Percentiles rank a stretch among this genome's conserved stretches.
Evolutionary conservation across 2,329 filamentous ascomycete genomes (phyloP).

Genomic region (Apiospora hydei): DNA sequence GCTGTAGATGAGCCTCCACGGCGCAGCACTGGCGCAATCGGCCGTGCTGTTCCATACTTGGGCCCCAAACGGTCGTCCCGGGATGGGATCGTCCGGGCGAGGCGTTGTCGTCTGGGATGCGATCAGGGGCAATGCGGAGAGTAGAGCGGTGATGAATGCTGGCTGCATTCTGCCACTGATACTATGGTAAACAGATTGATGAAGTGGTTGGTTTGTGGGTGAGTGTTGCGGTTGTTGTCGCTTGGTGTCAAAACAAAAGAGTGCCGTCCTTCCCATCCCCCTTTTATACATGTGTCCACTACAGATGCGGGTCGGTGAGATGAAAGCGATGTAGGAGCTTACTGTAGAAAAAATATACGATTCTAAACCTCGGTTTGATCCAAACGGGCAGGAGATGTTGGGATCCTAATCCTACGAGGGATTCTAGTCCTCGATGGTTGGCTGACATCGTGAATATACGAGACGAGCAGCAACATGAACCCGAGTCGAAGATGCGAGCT

Average conservation of each 20-base stretch:
- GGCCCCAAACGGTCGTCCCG: not conserved
- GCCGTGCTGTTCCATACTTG: not conserved
- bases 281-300: not conserved
- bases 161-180: not conserved
- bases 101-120: not conserved
- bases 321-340: not conserved
- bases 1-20: not conserved
- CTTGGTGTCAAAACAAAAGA: not conserved
- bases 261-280: not conserved
- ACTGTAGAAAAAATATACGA: not conserved
- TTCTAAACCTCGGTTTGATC: not conserved
- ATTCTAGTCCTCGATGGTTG: not conserved
- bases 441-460: constrained; percentile 1
- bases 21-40: not conserved
- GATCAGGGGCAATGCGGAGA: constrained; percentile 1
- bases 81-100: not conserved
- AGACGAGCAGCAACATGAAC: not conserved
- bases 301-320: no score
- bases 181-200: not conserved
- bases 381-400: not conserved
- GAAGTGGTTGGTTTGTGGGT: not conserved
- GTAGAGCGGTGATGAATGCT: not conserved
- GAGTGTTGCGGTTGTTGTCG: not conserved
- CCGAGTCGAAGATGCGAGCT: not conserved
- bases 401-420: not conserved